Conservation (phyloP, 495 filamentous ascomycete species). For the Aspergillus panamensis region DNA sequence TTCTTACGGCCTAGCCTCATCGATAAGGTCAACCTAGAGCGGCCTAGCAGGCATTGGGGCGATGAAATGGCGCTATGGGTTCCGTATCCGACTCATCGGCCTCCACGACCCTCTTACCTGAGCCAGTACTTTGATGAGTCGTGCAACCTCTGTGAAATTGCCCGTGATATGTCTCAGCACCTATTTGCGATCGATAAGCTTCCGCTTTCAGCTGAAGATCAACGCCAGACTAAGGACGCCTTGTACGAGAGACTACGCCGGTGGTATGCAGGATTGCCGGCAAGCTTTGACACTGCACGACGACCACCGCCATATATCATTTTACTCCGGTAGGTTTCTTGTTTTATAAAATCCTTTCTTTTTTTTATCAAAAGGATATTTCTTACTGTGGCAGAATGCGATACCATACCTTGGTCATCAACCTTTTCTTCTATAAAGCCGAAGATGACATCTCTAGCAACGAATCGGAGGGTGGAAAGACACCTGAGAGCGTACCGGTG, state of each 20-base stretch:
- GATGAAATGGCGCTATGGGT: constrained; percentile 31
- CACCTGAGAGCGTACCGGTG: constrained; percentile 35
- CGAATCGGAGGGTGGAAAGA: constrained; percentile 25
- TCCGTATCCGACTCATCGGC: constrained; percentile 40
- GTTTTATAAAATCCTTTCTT: not conserved
- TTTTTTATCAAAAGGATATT: not conserved
- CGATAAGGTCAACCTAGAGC: constrained; percentile 34
- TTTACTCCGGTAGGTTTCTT: constrained; percentile 31
- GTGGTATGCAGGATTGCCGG: constrained; percentile 37
- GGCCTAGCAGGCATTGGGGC: constrained; percentile 13
- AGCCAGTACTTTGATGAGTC: constrained; percentile 40
- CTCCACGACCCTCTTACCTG: constrained; percentile 30
- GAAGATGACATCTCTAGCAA: constrained; percentile 17
- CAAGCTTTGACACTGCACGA: constrained; percentile 23
- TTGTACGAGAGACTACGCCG: constrained; percentile 32
- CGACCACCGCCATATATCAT: constrained; percentile 39
- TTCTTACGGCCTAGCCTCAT: constrained; percentile 42
- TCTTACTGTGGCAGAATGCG: constrained; percentile 33
- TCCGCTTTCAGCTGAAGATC: constrained; percentile 8
- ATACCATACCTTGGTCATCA: constrained; percentile 38
- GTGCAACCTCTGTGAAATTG: constrained; percentile 40
- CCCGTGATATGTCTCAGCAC: constrained; percentile 39
- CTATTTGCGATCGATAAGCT: constrained; percentile 30
- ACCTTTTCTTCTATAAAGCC: constrained; percentile 36
- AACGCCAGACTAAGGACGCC: constrained; percentile 28